Evolutionary conservation across 75 land plant genomes (phyloP).

Genomic region (Larix kaempferi): DNA sequence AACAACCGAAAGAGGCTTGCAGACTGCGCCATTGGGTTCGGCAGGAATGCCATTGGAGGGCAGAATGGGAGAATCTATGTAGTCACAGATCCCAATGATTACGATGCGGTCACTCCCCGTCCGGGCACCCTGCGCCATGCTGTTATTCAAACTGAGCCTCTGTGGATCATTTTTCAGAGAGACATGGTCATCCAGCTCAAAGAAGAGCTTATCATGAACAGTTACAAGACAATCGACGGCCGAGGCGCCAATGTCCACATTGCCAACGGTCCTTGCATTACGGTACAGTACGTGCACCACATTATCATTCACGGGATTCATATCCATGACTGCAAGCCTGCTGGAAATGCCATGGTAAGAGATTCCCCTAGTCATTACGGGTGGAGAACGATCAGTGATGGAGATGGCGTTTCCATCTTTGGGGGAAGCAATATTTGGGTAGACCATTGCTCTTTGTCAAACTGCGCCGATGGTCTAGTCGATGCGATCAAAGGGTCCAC

Average conservation of each 20-base stretch:
- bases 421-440: constrained; percentile 20
- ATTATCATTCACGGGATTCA: constrained; percentile 31
- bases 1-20: constrained; percentile 25
- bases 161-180: constrained; percentile 26
- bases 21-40: constrained; percentile 39
- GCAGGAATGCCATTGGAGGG: constrained; percentile 26
- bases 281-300: constrained; percentile 18
- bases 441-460: constrained; percentile 18
- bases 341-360: constrained; percentile 20
- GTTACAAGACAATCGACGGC: constrained; percentile 39
- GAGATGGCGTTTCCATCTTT: constrained; percentile 21
- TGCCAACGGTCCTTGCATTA: constrained; percentile 30
- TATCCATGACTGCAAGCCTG: constrained; percentile 25
- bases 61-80: constrained; percentile 20
- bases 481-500: constrained; percentile 29
- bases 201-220: constrained; percentile 32
- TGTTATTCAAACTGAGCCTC: constrained; percentile 25
- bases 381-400: constrained; percentile 13
- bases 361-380: constrained; percentile 24
- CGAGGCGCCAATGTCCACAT: constrained; percentile 30
- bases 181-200: constrained; percentile 27
- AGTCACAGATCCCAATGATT: constrained; percentile 20
- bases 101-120: constrained; percentile 22
- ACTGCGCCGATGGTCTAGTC: constrained; percentile 19
- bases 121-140: constrained; percentile 33